Percentiles rank a stretch among this genome's conserved stretches.
These are phyloP conservation scores for Candida ulmi DNA, from an alignment of 805 yeast species.

Conservation along the genomic window DNA sequence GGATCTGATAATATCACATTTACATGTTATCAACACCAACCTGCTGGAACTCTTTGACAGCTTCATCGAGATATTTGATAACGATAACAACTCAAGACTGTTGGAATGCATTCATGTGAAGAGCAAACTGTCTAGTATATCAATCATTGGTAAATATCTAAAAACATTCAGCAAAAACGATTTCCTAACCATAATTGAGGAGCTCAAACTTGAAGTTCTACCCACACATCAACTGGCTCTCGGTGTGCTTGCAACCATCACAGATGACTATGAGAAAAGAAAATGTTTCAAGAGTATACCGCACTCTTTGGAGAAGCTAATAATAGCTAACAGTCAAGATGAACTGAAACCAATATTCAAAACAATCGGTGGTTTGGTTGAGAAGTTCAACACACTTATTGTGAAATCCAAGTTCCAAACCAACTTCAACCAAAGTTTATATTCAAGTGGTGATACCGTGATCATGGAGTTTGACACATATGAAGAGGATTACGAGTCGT, in stretches of 20 bases:
- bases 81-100: not conserved
- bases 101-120: slow-evolving; percentile 1
- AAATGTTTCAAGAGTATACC: too few species aligned
- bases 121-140: not conserved
- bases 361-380: not conserved
- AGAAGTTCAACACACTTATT: slow-evolving; percentile 1
- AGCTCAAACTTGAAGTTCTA: not conserved
- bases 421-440: slow-evolving; percentile 11
- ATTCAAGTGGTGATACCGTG: slow-evolving; percentile 9
- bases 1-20: slow-evolving; percentile 2
- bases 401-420: slow-evolving; percentile 7
- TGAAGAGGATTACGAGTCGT: slow-evolving; percentile 7
- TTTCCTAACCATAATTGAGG: not conserved
- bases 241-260: not conserved
- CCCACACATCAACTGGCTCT: not conserved
- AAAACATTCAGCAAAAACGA: not conserved
- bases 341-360: not conserved
- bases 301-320: too few species aligned
- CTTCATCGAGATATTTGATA: not conserved
- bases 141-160: not conserved
- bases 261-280: not conserved
- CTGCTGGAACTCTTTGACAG: not conserved
- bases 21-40: not conserved
- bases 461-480: slow-evolving; percentile 13
- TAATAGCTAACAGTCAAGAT: too few species aligned